These are phyloP conservation scores for Colletotrichum karsti DNA, from an alignment of 2,329 filamentous ascomycete species.

Conservation along the genomic window DNA sequence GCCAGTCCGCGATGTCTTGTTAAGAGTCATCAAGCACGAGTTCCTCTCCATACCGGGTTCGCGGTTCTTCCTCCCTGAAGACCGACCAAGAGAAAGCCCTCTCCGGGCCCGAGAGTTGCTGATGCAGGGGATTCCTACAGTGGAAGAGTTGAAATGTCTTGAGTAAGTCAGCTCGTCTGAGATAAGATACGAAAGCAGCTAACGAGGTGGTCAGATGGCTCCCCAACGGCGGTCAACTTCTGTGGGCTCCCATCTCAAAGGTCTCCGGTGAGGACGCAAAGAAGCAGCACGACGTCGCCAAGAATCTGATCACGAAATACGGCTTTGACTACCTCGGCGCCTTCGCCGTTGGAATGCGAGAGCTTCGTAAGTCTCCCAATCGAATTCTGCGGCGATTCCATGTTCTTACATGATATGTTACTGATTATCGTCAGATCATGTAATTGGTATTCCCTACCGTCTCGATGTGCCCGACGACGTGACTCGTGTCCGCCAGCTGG, in stretches of 20 bases:
- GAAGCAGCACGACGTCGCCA: slow-evolving; percentile 41
- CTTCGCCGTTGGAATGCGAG: slow-evolving; percentile 38
- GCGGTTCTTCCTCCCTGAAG: slow-evolving; percentile 43
- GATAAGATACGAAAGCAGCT: neutral
- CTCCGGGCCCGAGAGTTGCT: slow-evolving; percentile 33
- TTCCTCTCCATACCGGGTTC: slow-evolving; percentile 43
- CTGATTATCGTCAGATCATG: slow-evolving; percentile 45
- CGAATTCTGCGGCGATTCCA: neutral
- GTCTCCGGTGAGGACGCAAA: slow-evolving; percentile 43
- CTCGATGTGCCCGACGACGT: slow-evolving; percentile 47
- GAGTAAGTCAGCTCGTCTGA: slow-evolving; percentile 25
- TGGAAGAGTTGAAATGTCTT: slow-evolving; percentile 48
- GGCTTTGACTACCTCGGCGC: slow-evolving; percentile 42
- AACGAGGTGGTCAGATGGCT: slow-evolving; percentile 35
- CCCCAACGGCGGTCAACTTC: slow-evolving; percentile 46
- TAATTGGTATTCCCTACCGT: slow-evolving; percentile 62
- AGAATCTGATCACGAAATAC: slow-evolving; percentile 33
- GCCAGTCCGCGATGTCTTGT: slow-evolving; percentile 40
- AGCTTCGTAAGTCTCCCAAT: slow-evolving; percentile 33
- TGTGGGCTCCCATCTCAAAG: slow-evolving; percentile 46
- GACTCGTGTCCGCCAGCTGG: slow-evolving; percentile 33
- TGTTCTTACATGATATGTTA: neutral
- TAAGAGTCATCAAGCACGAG: slow-evolving; percentile 41
- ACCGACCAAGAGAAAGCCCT: slow-evolving; percentile 41
- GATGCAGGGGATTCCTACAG: slow-evolving; percentile 44